Conservation (phyloP, 2,329 filamentous ascomycete genomes). For the Bipolaris victoriae region DNA sequence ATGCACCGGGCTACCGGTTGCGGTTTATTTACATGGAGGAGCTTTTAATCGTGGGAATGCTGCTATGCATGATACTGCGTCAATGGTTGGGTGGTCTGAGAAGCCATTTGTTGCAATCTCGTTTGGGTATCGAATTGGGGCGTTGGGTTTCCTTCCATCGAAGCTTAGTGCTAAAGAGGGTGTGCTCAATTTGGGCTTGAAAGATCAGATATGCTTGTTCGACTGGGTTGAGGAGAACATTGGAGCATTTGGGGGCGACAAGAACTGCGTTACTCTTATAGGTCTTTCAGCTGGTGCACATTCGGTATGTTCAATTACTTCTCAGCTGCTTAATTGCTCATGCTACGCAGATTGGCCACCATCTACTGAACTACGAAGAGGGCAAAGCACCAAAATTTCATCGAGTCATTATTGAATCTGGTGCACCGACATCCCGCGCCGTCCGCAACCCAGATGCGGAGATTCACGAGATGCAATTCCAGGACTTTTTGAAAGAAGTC, state of each 20-base stretch:
- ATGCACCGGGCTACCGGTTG: slow-evolving; percentile 19
- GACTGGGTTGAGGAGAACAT: slow-evolving; percentile 56
- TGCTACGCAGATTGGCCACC: slow-evolving; percentile 64
- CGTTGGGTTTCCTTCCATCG: slow-evolving; percentile 18
- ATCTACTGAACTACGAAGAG: slow-evolving; percentile 60
- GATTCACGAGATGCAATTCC: slow-evolving; percentile 55
- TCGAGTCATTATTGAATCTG: slow-evolving; percentile 56
- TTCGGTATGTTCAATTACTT: slow-evolving; percentile 14
- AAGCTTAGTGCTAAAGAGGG: slow-evolving; percentile 41
- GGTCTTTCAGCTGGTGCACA: slow-evolving; percentile 34
- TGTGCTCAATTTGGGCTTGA: slow-evolving; percentile 29
- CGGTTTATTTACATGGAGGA: slow-evolving; percentile 67
- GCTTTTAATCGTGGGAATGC: slow-evolving; percentile 57
- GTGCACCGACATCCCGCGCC: slow-evolving; percentile 55
- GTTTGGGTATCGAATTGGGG: slow-evolving; percentile 31
- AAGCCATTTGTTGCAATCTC: slow-evolving; percentile 61
- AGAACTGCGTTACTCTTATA: slow-evolving; percentile 28
- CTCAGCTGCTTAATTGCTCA: background rate
- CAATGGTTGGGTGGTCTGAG: slow-evolving; percentile 62
- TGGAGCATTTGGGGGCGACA: slow-evolving; percentile 35
- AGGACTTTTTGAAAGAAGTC: slow-evolving; percentile 49
- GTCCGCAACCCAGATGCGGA: slow-evolving; percentile 50
- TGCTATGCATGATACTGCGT: slow-evolving; percentile 63
- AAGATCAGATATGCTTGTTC: slow-evolving; percentile 38
- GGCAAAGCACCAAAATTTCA: slow-evolving; percentile 51